Base-by-base conservation (phyloP, 352 stramenopile genomes). In the Globisporangium solare region DNA sequence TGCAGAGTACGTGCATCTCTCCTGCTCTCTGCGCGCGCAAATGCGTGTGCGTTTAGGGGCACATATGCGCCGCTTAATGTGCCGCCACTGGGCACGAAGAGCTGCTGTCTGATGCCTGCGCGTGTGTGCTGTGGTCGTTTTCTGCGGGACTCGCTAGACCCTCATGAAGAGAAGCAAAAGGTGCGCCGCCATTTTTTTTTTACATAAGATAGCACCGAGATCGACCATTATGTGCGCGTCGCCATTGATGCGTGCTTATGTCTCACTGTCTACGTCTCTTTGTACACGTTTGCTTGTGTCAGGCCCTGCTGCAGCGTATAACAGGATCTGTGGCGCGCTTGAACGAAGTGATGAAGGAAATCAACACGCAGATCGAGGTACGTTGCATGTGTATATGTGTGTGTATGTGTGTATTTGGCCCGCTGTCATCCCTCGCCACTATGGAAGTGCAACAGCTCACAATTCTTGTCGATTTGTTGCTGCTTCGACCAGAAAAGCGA, bases 81-180 rank as follows among this genome's bases (percentile, higher is more conserved):
- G 27, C 5, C 27, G 27, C 5, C 5, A 35, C 3, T 8, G 7
- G 27, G 10, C 3, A 10, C 7, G 5, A 7, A 35, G 27, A 35
- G 27, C 27, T 27, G 27, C 7, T 35, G 27, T 11, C 27, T 35
- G 27, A 35, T 10, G n/a, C n/a, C n/a, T n/a, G 27, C 27, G 27
- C 7, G 27, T 35, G 27, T 35, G 27, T 35, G 5, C 27, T 8
- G 27, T 35, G 27, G 5, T 35, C 10, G 27, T 10, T 35, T 35
- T 10, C 27, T 35, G 5, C 10, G 27, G 6, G 27, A 35, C 27
- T 7, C 5, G 27, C 7, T 37, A 94, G 83, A 94, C 37, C 83
- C 83, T 0, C 83, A 94, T 52, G 83, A 94, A 59, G 81, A 94
- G 70, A 94, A 94, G 71, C 83, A 94, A 60, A 94, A 94, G 68